Base-by-base conservation (phyloP, 2,329 filamentous ascomycete genomes). In the Cladobotryum protrusum region DNA sequence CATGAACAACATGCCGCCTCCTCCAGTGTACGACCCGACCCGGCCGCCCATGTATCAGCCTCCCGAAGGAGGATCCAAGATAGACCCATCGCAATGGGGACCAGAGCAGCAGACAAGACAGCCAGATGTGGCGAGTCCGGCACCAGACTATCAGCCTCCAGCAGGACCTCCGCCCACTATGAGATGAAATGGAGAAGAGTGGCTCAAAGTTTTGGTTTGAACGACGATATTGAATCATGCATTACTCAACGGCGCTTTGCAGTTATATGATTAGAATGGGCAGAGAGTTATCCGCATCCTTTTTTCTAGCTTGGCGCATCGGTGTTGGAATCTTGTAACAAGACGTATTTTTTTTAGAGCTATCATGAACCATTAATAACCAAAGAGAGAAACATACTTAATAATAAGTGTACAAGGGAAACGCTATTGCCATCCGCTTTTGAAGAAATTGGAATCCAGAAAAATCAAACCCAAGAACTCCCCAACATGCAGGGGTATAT, bases 21-120 rank as follows among this genome's bases (percentile, higher is more conserved):
- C 76, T 12, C 77, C 77, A 15, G 73, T 81, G 47, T 83, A 83
- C 61, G 79, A 83, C 55, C 77, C 77, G 5, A 75, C 70, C 56
- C 68, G 77, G 24, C 79, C 79, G 49, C 79, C 79, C 7, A 66
- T 75, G 59, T 83, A 84, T 61, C 72, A 76, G 37, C 67, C 75
- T 43, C 74, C 76, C 7, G 67, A 67, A 2, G 76, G 72, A 49
- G 71, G 66, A 17, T 71, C 72, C 47, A 83, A 84, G 68, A 62
- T 76, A 47, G 77, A 81, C 52, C 76, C 77, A 14, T 67, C 66
- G 19, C 78, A 81, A 64, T 69, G 63, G 56, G 61, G 61, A 47
- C 51, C 56, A 39, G 54, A 29, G 24, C 24, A 61, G 43, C 43
- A 57, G 14, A 57, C 55, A 42, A 53, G 52, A 45, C 50, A 55